Conservation (phyloP, 768 basidiomycete species). For the Auriculariales sp. region DNA sequence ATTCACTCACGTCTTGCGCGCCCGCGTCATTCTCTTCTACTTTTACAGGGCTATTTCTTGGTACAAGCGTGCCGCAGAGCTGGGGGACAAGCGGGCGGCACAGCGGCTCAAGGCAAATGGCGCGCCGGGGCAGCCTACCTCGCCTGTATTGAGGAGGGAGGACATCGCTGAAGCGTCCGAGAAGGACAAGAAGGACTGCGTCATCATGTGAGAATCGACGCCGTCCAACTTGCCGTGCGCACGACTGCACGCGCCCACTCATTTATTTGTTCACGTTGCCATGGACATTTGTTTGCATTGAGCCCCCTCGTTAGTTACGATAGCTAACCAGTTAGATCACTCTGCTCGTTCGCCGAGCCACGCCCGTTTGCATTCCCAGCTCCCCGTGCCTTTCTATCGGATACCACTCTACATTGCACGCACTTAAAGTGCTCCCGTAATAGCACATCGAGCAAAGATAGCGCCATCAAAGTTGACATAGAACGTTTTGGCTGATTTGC, state of each 20-base stretch:
- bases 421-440: too few relatives aligned
- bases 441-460: too few relatives aligned
- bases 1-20: neutral
- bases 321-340: too few relatives aligned
- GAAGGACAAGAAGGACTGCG: constrained; percentile 63
- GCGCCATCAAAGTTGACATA: too few relatives aligned
- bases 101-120: constrained; percentile 61
- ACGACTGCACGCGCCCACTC: neutral
- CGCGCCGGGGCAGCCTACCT: constrained; percentile 42
- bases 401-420: too few relatives aligned
- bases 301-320: neutral
- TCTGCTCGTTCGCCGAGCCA: too few relatives aligned
- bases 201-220: constrained; percentile 88
- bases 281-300: neutral
- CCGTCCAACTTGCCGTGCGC: too few relatives aligned
- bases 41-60: constrained; percentile 47
- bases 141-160: constrained; percentile 33
- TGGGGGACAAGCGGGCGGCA: constrained; percentile 84
- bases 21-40: constrained; percentile 3
- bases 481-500: too few relatives aligned
- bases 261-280: neutral
- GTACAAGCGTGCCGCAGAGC: constrained; percentile 83
- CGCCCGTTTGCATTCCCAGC: too few relatives aligned
- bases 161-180: constrained; percentile 29
- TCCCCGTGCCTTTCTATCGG: too few relatives aligned